Conservation (phyloP, 257 asterid genomes). For the Scutellaria galericulata region DNA sequence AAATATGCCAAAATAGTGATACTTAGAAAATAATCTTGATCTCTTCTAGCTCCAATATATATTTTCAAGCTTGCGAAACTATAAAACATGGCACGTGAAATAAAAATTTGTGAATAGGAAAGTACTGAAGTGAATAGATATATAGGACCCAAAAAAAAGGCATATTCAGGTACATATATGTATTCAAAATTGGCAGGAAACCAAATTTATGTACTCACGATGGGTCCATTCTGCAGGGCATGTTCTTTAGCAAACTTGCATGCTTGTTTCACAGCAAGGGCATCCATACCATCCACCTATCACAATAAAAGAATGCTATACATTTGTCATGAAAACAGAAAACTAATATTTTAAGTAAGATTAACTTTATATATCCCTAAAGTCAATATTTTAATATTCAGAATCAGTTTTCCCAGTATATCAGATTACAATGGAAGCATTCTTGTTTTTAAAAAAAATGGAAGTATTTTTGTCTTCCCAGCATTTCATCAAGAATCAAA, state of each 20-base stretch:
- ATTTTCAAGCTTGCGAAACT: slow-evolving; percentile 13
- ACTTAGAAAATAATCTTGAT: neutral
- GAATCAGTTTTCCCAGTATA: slow-evolving; percentile 1
- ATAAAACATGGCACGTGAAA: slow-evolving; percentile 18
- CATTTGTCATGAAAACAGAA: slow-evolving; percentile 13
- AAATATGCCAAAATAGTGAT: slow-evolving; percentile 26
- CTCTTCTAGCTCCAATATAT: slow-evolving; percentile 17
- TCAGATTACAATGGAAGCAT: neutral
- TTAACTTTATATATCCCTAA: slow-evolving; percentile 3
- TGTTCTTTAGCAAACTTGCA: slow-evolving; percentile 96
- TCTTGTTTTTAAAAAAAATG: neutral
- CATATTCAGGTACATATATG: slow-evolving; percentile 10
- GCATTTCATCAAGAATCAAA: slow-evolving; percentile 5
- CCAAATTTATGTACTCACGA: slow-evolving; percentile 60
- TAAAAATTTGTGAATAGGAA: neutral
- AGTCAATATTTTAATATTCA: slow-evolving; percentile 17
- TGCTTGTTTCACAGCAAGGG: slow-evolving; percentile 93
- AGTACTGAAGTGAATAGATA: neutral
- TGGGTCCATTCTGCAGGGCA: slow-evolving; percentile 93
- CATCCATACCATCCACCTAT: slow-evolving; percentile 99
- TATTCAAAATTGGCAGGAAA: slow-evolving; percentile 7
- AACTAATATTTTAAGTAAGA: neutral
- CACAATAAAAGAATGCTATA: slow-evolving; percentile 15
- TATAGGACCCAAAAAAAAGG: neutral
- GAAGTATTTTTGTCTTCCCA: slow-evolving; percentile 19